A percentile compares a stretch with the other conserved stretches of the same genome.
phyloP scores from a whole-genome alignment of 805 yeast species.

The Candida taoyuanica region DNA sequence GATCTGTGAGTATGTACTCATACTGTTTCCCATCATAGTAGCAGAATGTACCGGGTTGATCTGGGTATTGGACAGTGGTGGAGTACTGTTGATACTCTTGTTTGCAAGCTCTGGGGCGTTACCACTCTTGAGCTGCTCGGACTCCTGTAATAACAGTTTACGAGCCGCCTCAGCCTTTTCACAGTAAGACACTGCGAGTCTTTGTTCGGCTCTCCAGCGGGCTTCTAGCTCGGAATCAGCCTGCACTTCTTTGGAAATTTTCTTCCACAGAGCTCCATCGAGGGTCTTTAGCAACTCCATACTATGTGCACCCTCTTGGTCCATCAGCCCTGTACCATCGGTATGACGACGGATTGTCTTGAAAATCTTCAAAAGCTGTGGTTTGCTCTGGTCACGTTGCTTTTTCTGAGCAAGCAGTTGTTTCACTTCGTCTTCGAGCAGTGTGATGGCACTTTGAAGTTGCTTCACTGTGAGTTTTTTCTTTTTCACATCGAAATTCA shows the following conservation, averaged over 20 bases:
- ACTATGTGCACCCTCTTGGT: constrained; percentile 21
- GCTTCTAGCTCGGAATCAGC: constrained; percentile 34
- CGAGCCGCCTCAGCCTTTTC: constrained; percentile 18
- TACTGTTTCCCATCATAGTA: not conserved
- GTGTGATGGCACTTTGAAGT: constrained; percentile 9
- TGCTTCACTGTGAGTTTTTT: constrained; percentile 10
- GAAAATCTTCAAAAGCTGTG: constrained; percentile 15
- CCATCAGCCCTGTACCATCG: constrained; percentile 21
- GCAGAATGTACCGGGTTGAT: not conserved
- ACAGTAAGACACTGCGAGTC: constrained; percentile 31
- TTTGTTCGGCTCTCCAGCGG: constrained; percentile 37
- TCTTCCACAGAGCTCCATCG: constrained; percentile 9
- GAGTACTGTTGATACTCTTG: not conserved
- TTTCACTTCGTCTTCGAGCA: constrained; percentile 21
- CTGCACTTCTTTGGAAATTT: constrained; percentile 27
- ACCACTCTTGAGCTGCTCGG: constrained; percentile 13
- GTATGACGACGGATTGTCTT: constrained; percentile 16
- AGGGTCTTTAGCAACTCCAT: constrained; percentile 19
- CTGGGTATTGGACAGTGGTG: constrained; percentile 13
- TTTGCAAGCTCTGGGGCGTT: not conserved
- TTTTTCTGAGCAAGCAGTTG: constrained; percentile 16
- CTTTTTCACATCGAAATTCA: constrained; percentile 15
- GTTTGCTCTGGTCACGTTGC: constrained; percentile 17
- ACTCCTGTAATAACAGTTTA: constrained; percentile 16
- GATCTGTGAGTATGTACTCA: not conserved